Evolutionary conservation across 2,329 filamentous ascomycete species (phyloP).

Genomic region (Trichoderma cornu-damae): DNA sequence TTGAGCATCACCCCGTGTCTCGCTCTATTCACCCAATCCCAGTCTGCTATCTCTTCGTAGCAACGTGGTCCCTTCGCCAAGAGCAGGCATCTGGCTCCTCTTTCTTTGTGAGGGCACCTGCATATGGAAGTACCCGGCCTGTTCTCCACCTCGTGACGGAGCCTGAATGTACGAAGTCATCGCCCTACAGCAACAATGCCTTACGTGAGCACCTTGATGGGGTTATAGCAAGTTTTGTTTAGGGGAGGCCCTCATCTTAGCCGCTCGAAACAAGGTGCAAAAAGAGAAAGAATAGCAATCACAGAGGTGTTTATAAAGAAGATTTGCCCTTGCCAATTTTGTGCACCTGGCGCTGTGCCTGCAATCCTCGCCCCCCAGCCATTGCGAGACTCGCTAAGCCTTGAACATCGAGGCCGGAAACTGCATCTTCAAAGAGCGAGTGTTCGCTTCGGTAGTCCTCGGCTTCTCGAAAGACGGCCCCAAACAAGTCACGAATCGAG

Average conservation of each 20-base stretch:
- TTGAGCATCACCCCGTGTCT: background rate
- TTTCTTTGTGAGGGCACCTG: background rate
- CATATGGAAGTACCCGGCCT: background rate
- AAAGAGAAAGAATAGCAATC: background rate
- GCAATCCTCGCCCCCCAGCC: background rate
- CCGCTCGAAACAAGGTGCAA: background rate
- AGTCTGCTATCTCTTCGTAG: background rate
- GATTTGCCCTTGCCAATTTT: conserved; percentile 6
- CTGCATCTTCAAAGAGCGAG: conserved; percentile 27
- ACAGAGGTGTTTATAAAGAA: background rate
- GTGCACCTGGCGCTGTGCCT: conserved; percentile 4
- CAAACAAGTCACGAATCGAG: conserved; percentile 65
- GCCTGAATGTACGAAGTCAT: background rate
- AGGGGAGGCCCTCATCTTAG: background rate
- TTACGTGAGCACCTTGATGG: background rate
- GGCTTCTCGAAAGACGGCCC: conserved; percentile 68
- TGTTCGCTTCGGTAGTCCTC: conserved; percentile 57
- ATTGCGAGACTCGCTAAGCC: conserved; percentile 15
- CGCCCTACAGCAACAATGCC: background rate
- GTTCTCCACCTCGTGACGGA: background rate
- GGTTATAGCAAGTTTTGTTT: background rate
- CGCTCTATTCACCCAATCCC: background rate
- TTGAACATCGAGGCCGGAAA: conserved; percentile 26
- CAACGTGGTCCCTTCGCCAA: background rate
- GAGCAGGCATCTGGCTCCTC: background rate